Evolutionary conservation across 1,139 yeast genomes (phyloP).

Genomic region (Arxiozyma slooffiae): DNA sequence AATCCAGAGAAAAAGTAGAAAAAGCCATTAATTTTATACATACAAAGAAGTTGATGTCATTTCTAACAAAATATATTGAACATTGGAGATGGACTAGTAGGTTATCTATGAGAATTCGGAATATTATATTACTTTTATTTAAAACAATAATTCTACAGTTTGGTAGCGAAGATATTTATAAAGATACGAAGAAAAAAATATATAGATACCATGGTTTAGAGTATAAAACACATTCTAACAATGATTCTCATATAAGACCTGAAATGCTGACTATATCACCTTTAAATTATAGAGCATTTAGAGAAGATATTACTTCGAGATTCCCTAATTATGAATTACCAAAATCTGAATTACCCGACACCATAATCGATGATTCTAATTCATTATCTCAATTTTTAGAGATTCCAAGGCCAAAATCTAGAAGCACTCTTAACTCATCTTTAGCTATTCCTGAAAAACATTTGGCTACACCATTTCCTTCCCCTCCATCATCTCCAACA

Average conservation of each 20-base stretch:
- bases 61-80: slow-evolving; percentile 46
- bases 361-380: slow-evolving; percentile 40
- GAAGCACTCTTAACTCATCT: slow-evolving; percentile 34
- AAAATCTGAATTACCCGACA: slow-evolving; percentile 36
- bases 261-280: slow-evolving; percentile 50
- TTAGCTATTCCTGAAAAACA: slow-evolving; percentile 59
- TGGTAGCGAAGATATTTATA: slow-evolving; percentile 45
- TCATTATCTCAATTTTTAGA: slow-evolving; percentile 51
- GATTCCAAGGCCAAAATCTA: slow-evolving; percentile 50
- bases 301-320: slow-evolving; percentile 63
- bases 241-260: slow-evolving; percentile 16
- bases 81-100: slow-evolving; percentile 54
- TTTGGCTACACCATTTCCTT: slow-evolving; percentile 82
- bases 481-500: slow-evolving; percentile 64
- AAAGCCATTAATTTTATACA: slow-evolving; percentile 18
- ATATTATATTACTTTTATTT: slow-evolving; percentile 47
- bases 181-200: slow-evolving; percentile 43
- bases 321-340: slow-evolving; percentile 62
- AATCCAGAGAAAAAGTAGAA: slow-evolving; percentile 2
- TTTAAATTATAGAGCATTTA: slow-evolving; percentile 66
- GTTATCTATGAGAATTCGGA: slow-evolving; percentile 39
- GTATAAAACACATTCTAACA: slow-evolving; percentile 20
- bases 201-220: slow-evolving; percentile 38
- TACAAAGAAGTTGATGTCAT: slow-evolving; percentile 36
- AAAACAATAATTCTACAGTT: slow-evolving; percentile 53